Conservation (phyloP, 2,329 filamentous ascomycete genomes). For the Myriosclerotinia curreyana region DNA sequence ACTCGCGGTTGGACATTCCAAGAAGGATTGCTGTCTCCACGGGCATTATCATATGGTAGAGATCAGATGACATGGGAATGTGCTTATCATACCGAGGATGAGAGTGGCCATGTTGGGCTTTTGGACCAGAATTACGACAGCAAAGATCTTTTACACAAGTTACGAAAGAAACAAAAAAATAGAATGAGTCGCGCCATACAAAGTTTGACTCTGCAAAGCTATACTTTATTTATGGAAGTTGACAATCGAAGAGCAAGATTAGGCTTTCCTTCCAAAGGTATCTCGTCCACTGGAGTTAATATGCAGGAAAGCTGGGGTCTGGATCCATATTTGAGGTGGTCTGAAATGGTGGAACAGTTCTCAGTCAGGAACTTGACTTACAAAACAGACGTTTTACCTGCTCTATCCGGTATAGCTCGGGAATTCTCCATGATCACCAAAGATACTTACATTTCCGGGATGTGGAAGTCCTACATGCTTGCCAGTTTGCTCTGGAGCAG, state of each 20-base stretch:
- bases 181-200: conserved; percentile 11
- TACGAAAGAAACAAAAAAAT: conserved; percentile 17
- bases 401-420: conserved; percentile 21
- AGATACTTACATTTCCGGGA: conserved; percentile 23
- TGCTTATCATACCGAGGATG: conserved; percentile 11
- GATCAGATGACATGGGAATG: conserved; percentile 24
- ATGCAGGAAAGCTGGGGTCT: conserved; percentile 19
- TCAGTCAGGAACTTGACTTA: conserved; percentile 20
- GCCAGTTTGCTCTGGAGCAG: conserved; percentile 20
- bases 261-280: conserved; percentile 12
- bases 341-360: conserved; percentile 22
- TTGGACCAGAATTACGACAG: conserved; percentile 24
- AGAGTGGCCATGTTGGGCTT: conserved; percentile 21
- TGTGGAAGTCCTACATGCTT: conserved; percentile 23
- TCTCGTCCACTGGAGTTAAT: neutral
- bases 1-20: conserved; percentile 21
- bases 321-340: conserved; percentile 24
- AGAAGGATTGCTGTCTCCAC: conserved; percentile 19
- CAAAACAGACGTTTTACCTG: conserved; percentile 22
- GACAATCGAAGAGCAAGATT: conserved; percentile 8
- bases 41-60: conserved; percentile 18
- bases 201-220: neutral
- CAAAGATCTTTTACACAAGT: conserved; percentile 23
- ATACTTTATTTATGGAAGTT: neutral
- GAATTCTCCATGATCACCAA: conserved; percentile 22